Evolutionary conservation across 768 basidiomycete species (phyloP).

Genomic region (Termitomyces sp.): DNA sequence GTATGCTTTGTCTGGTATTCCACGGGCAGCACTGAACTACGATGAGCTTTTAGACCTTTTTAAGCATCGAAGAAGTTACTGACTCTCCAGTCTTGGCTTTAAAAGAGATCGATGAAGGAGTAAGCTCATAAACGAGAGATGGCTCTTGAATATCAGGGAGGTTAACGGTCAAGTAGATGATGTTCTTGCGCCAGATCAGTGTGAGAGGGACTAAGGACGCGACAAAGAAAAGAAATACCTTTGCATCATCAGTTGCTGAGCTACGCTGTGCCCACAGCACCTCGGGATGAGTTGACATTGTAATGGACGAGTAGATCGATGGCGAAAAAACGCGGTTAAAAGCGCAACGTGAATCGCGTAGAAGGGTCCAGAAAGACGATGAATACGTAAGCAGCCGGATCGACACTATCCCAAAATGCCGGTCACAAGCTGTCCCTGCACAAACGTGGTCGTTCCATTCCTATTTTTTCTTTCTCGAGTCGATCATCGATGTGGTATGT

Average conservation of each 20-base stretch:
- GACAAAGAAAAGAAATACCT: conserved; percentile 45
- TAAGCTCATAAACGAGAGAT: conserved; percentile 61
- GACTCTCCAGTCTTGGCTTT: conserved; percentile 67
- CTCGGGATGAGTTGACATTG: conserved; percentile 72
- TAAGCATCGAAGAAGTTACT: conserved; percentile 20
- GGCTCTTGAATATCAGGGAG: conserved; percentile 66
- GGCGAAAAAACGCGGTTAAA: conserved; percentile 21
- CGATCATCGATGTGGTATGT: conserved; percentile 53
- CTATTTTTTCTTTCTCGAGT: neutral
- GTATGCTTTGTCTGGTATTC: conserved; percentile 59
- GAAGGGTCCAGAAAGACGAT: conserved; percentile 46
- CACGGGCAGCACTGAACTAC: conserved; percentile 32
- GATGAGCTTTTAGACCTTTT: conserved; percentile 10
- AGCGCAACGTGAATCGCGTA: conserved; percentile 19
- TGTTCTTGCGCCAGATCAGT: conserved; percentile 54
- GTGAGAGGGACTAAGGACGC: conserved; percentile 17
- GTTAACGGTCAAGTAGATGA: conserved; percentile 84
- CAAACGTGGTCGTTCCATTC: conserved; percentile 1
- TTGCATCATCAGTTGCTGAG: conserved; percentile 58
- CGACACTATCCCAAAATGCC: conserved; percentile 1
- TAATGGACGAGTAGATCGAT: conserved; percentile 16
- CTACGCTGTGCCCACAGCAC: conserved; percentile 95
- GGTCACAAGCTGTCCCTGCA: neutral
- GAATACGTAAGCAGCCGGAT: conserved; percentile 12
- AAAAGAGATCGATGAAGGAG: conserved; percentile 57